phyloP scores from a whole-genome alignment of 208 protist genomes.

The Trichomonas tenax region DNA sequence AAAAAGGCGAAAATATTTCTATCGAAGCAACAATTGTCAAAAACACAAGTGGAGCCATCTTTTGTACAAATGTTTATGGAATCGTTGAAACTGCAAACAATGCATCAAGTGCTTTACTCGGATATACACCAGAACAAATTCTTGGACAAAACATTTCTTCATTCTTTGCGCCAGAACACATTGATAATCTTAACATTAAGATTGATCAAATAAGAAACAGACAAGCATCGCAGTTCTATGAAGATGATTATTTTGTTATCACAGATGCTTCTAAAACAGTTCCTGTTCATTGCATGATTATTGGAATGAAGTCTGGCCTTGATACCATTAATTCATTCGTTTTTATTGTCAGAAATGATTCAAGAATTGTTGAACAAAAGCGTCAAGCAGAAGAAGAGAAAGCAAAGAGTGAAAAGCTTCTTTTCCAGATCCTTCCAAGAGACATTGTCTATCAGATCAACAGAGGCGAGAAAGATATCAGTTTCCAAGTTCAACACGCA shows the following conservation, averaged over 20 bases:
- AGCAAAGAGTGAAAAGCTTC: not conserved
- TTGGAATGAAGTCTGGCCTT: not conserved
- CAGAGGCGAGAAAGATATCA: not conserved
- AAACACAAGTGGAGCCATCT: not conserved
- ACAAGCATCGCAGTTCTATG: not conserved
- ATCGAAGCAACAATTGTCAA: not conserved
- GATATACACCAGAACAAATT: conserved; percentile 12
- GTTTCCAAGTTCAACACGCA: not conserved
- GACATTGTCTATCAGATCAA: not conserved
- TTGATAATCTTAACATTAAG: not conserved
- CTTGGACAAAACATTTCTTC: not conserved
- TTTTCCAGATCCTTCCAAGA: not conserved
- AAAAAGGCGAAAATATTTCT: not conserved
- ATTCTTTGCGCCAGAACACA: not conserved
- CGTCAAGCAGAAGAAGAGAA: not conserved
- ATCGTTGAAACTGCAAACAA: not conserved
- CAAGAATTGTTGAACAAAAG: not conserved
- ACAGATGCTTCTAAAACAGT: not conserved
- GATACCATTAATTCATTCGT: not conserved
- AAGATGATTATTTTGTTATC: not conserved
- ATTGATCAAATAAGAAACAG: not conserved
- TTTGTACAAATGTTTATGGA: not conserved
- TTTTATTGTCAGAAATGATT: not conserved
- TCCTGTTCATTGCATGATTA: not conserved
- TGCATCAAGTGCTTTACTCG: not conserved